A percentile compares a stretch with the other conserved stretches of the same genome.
These are phyloP conservation scores for Cyclocybe cylindracea DNA, from an alignment of 768 basidiomycete species.

Conservation along the genomic window DNA sequence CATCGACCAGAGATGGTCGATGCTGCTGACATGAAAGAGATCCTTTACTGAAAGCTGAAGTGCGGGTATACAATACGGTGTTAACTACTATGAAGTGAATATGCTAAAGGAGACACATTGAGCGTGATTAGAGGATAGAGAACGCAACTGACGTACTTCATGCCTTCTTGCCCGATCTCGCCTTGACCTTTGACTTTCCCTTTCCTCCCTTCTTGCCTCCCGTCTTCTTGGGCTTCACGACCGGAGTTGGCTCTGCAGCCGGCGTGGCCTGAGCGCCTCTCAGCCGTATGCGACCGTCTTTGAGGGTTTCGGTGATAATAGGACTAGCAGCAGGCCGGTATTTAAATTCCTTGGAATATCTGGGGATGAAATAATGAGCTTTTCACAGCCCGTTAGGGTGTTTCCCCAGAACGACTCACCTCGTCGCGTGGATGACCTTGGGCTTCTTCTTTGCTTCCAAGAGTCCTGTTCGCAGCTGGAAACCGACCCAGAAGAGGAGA, in stretches of 20 bases:
- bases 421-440: conserved; percentile 59
- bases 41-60: too few species aligned
- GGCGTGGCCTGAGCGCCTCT: conserved; percentile 65
- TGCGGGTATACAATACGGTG: too few species aligned
- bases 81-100: too few species aligned
- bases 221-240: conserved; percentile 15
- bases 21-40: too few species aligned
- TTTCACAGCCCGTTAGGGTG: too few species aligned
- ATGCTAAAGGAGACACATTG: too few species aligned
- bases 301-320: conserved; percentile 73
- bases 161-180: too few species aligned
- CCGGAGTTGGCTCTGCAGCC: conserved; percentile 20
- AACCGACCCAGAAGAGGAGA: conserved; percentile 45
- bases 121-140: too few species aligned
- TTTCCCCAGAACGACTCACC: conserved; percentile 41
- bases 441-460: conserved; percentile 30
- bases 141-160: too few species aligned
- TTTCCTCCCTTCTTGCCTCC: conserved; percentile 19
- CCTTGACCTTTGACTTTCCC: conserved; percentile 5
- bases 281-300: conserved; percentile 67
- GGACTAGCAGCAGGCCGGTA: conserved; percentile 86
- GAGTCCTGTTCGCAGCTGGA: conserved; percentile 30
- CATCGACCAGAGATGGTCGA: too few species aligned
- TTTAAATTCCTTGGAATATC: conserved; percentile 83
- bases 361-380: conserved; percentile 24